Conservation (phyloP, 352 stramenopile genomes). For the Globisporangium ultimum region DNA sequence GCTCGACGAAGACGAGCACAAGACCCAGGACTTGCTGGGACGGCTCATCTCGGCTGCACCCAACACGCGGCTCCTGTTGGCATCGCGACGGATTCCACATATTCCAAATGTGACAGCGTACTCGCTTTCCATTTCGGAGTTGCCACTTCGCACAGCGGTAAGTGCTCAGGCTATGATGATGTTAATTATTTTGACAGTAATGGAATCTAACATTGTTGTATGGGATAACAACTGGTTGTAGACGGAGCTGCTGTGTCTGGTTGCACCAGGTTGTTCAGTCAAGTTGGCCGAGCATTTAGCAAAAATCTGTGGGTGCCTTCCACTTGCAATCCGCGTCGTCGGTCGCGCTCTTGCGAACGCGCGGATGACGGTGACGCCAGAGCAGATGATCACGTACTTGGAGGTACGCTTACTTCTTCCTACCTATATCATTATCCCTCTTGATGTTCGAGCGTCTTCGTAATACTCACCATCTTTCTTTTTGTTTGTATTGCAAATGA, state of each 20-base stretch:
- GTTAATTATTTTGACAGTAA: too few species aligned
- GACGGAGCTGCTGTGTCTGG: slow-evolving; percentile 68
- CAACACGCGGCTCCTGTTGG: slow-evolving; percentile 64
- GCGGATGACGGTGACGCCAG: slow-evolving; percentile 63
- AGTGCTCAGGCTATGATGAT: neutral
- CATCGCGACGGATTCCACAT: slow-evolving; percentile 65
- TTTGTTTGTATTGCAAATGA: slow-evolving; percentile 11
- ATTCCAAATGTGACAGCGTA: slow-evolving; percentile 79
- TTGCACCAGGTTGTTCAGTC: slow-evolving; percentile 54
- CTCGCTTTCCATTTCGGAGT: slow-evolving; percentile 69
- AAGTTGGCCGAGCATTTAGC: slow-evolving; percentile 61
- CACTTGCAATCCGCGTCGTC: slow-evolving; percentile 79
- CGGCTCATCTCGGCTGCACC: slow-evolving; percentile 70
- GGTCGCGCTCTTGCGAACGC: slow-evolving; percentile 72
- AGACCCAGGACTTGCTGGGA: slow-evolving; percentile 60
- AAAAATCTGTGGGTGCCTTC: slow-evolving; percentile 73
- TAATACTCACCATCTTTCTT: neutral
- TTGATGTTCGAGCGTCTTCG: neutral
- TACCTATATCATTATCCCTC: neutral
- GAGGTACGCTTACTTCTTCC: slow-evolving; percentile 24
- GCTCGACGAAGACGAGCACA: slow-evolving; percentile 72
- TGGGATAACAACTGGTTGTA: slow-evolving; percentile 11
- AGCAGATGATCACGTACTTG: slow-evolving; percentile 81
- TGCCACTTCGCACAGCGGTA: slow-evolving; percentile 70
- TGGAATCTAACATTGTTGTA: too few species aligned